Base-by-base conservation (phyloP, 441 rosid species). In the Eruca vesicaria region DNA sequence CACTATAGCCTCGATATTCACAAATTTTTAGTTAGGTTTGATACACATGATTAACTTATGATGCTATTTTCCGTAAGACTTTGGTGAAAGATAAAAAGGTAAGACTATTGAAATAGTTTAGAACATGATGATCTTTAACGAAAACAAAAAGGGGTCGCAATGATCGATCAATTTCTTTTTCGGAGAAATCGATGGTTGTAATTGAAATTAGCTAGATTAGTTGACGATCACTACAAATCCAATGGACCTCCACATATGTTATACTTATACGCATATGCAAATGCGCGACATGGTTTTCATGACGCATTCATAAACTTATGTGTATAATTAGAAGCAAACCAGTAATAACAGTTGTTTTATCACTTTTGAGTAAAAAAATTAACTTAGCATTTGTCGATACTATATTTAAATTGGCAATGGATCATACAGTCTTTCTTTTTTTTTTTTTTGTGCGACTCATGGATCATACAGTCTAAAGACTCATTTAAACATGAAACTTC, bases 31-130 rank as follows among this genome's bases (percentile, higher is more conserved):
- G 64, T 61, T 60, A 71, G 14, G 74, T 56, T 62, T 35, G 61
- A 59, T 65, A 66, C 72, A 71, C 69, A 77, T 77, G 80, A 77
- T 77, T 77, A 77, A 71, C 73, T 61, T 78, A 78, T 78, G 69
- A 78, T 78, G 76, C 32, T 60, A 77, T 67, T 41, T 65, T 53
- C 38, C 63, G 38, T 31, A 53, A 66, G 19, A 52, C 73, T 72
- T 66, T 77, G 36, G 9, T 43, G 66, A 63, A 76, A 70, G 53
- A 63, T 64, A 70, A 76, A 76, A 58, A 56, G 43, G 79, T 32
- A 64, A 63, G 75, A 53, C 66, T 63, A 66, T 41, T 69, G 59
- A 63, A 36, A 36, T 62, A 26, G 41, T 56, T 38, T 55, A 21
- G 52, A 66, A 69, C 69, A 41, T 76, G 79, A 70, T 76, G 32